These are phyloP conservation scores for Gossypium longicalyx DNA, from an alignment of 345 rosid species.

Conservation along the genomic window DNA sequence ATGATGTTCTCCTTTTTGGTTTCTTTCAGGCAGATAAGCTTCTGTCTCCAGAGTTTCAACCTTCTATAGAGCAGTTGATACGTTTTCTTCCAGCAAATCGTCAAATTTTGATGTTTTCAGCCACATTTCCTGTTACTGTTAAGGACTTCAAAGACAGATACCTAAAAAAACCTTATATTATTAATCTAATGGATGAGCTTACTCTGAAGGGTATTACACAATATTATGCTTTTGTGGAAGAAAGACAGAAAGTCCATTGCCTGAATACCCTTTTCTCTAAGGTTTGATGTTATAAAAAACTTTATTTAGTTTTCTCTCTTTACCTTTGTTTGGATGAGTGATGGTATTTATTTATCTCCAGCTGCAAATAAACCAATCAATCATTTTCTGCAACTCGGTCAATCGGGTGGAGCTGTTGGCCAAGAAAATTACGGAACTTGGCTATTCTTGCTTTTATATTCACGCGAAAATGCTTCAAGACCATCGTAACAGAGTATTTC, in stretches of 20 bases:
- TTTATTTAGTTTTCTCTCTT: background rate
- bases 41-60: constrained; percentile 95
- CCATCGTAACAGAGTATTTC: constrained; percentile 99
- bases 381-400: constrained; percentile 97
- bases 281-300: constrained; percentile 40
- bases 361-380: constrained; percentile 99
- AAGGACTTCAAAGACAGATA: constrained; percentile 95
- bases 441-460: constrained; percentile 97
- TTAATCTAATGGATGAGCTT: constrained; percentile 99
- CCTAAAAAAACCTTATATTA: constrained; percentile 74
- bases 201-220: constrained; percentile 96
- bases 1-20: constrained; percentile 22
- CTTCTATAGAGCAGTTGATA: constrained; percentile 89
- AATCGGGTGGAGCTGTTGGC: constrained; percentile 96
- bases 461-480: constrained; percentile 99
- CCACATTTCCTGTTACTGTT: constrained; percentile 96
- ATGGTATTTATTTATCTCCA: constrained; percentile 29
- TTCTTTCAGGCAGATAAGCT: constrained; percentile 90
- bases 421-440: constrained; percentile 99
- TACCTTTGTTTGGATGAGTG: constrained; percentile 6
- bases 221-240: constrained; percentile 98
- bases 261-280: constrained; percentile 97
- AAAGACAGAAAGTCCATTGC: constrained; percentile 99
- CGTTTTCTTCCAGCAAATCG: constrained; percentile 77
- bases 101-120: constrained; percentile 95